Base-by-base conservation (phyloP, 1,284 basidiomycete species). In the Meripilus lineatus region DNA sequence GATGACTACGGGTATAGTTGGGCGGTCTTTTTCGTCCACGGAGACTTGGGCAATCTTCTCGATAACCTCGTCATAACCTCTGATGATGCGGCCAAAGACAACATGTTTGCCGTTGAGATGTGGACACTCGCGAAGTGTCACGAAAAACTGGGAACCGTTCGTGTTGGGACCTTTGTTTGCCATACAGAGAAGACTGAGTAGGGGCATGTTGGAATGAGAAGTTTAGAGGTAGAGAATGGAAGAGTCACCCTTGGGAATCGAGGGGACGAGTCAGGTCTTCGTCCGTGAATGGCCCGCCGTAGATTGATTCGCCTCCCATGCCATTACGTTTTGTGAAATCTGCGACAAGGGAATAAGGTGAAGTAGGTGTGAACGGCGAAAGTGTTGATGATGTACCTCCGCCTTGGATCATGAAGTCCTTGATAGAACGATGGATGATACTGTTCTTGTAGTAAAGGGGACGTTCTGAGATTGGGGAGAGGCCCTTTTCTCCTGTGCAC, bases 331-430 rank as follows among this genome's bases (percentile, higher is more conserved):
- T 86, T 2, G 81, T 84, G 53, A 88, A 82, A 62, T 87, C 83
- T 86, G 50, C 32, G 39, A 44, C 18, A 44, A 21, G 26, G 17
- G 37, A 5, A n/a, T 23, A 15, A 21, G 36, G 30, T 23, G 20
- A 21, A 22, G 25, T 6, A 28, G 32, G 25, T 21, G 21, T 30
- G 3, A 28, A n/a, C 20, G 25, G 37, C 15, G 33, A 28, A 30
- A 37, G 17, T 40, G 8, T 28, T 20, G 24, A 18, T 38, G 7
- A 39, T 32, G 28, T 22, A 84, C 81, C 82, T 66, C 86, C 86
- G 33, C 81, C 86, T 66, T 89, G 88, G 42, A 93, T 80, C 93
- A 95, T 95, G 64, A 95, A 94, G 50, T 81, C 75, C 18, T 79
- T 72, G 48, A 94, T 93, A 23, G 85, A 82, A 21, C 90, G 75